These are phyloP conservation scores for Trichoderma sp. DNA, from an alignment of 2,329 filamentous ascomycete genomes.

Conservation along the genomic window DNA sequence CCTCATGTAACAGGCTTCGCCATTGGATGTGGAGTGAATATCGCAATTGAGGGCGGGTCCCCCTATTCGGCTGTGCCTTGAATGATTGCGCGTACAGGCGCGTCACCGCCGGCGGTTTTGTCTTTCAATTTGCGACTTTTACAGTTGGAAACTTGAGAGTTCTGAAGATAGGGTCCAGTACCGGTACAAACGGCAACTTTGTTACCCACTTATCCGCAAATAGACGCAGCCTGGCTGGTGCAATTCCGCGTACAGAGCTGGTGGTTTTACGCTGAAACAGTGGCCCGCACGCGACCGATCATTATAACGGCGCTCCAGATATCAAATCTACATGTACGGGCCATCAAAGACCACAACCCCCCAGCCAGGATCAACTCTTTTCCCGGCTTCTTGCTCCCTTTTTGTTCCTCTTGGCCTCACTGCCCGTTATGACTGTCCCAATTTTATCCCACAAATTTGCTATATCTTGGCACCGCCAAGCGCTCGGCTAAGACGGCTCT, in stretches of 20 bases:
- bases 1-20: conserved; percentile 16
- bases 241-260: neutral
- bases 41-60: conserved; percentile 16
- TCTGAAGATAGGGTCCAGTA: neutral
- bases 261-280: neutral
- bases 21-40: conserved; percentile 17
- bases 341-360: neutral
- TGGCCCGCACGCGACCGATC: neutral
- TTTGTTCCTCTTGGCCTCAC: neutral
- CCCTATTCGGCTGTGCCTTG: conserved; percentile 7
- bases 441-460: neutral
- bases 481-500: conserved; percentile 20
- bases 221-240: neutral
- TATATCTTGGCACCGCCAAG: neutral
- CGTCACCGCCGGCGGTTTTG: conserved; percentile 10
- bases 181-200: neutral
- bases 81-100: conserved; percentile 28
- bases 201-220: neutral
- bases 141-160: neutral
- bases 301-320: neutral
- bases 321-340: neutral
- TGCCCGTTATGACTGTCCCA: neutral
- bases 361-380: neutral
- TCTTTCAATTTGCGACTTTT: neutral
- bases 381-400: conserved; percentile 4